phyloP scores from a whole-genome alignment of 2,329 filamentous ascomycete genomes.

The Myriosclerotinia curreyana region DNA sequence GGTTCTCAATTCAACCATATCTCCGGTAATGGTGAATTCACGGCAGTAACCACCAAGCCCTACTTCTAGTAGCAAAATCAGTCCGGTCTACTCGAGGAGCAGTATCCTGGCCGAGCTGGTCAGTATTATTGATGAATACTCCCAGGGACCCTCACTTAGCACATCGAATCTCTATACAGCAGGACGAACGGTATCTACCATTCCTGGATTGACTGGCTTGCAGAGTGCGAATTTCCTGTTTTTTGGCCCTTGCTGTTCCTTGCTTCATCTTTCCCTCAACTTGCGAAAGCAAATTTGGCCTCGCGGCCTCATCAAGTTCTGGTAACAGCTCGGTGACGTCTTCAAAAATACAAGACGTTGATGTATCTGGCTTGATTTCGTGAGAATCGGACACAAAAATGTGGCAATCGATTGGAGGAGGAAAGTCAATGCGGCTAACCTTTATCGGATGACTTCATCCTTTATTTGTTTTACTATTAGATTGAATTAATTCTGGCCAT shows the following conservation, averaged over 20 bases:
- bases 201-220: no score
- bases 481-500: no score
- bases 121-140: no score
- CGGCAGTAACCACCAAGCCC: slow-evolving; percentile 30
- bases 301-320: background rate
- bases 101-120: slow-evolving; percentile 5
- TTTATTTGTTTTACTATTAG: background rate
- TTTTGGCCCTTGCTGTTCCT: no score
- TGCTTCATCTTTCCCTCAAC: background rate
- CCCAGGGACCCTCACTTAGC: no score
- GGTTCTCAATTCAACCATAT: no score
- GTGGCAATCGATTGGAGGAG: background rate
- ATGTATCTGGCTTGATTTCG: no score
- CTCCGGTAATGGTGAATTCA: slow-evolving; percentile 35
- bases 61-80: slow-evolving; percentile 25
- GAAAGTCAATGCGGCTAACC: background rate
- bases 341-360: background rate
- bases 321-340: background rate
- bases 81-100: slow-evolving; percentile 8
- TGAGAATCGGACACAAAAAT: background rate
- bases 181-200: no score
- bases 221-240: no score
- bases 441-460: background rate
- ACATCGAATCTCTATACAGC: no score
- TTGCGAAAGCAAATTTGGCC: background rate